Base-by-base conservation (phyloP, 306 rosid genomes). In the Cyclanthera cordifolia region DNA sequence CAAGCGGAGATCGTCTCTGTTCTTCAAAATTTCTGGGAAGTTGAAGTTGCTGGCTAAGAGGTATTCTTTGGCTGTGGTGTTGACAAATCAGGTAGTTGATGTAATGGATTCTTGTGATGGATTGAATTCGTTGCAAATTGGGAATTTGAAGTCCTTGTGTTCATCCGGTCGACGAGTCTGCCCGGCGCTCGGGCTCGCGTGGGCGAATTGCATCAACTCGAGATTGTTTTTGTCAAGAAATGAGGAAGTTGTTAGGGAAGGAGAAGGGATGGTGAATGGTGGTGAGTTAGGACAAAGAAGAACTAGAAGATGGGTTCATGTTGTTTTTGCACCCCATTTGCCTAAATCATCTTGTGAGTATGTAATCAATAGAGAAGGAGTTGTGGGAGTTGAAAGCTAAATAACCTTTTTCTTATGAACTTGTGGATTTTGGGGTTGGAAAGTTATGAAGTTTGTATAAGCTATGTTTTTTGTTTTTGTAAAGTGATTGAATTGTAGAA, bases 181-280 rank as follows among this genome's bases (percentile, higher is more conserved):
- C 55, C 86, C 98, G 0, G 98, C 98, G 0, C 48, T 92, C 50
- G 96, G 98, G 47, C n/a, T 89, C 10, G 83, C 88, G 0, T 92
- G 98, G 98, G 82, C 98, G 0, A 80, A 85, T n/a, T 92, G 98
- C 12, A 88, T 89, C 52, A 92, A 89, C 71, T 80, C 97, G 16
- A 89, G 97, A 78, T 16, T 92, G 53, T 89, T 92, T 61, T 76
- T 92, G 72, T 82, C 89, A 3, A 80, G 84, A 58, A 60, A 82
- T 45, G 85, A 82, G 28, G 84, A 73, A 67, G 57, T 75, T 34
- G 50, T 72, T 32, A 78, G 56, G 7, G 80, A 66, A 66, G 82
- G 70, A 12, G 68, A 21, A 6, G 37, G 69, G 12, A 15, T 28
- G 46, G 43, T 24, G 25, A 75, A 57, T 12, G 72, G 32, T 5